Conservation (phyloP, 1,284 basidiomycete species). For the Coniophora puteana region DNA sequence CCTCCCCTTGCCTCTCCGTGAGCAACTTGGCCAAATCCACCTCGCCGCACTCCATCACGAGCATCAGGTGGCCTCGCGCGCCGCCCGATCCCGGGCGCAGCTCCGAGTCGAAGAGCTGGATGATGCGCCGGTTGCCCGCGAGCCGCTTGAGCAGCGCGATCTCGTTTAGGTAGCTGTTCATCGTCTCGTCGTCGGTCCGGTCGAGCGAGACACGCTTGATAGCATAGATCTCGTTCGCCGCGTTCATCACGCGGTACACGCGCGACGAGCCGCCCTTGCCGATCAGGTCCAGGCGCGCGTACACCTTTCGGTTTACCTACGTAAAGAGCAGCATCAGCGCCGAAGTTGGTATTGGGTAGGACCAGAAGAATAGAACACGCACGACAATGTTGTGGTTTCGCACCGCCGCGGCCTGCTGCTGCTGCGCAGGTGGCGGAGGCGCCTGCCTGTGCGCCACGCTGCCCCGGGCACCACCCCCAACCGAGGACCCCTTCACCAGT, state of each 20-base stretch:
- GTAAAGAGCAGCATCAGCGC: background rate
- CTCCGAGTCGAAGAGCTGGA: conserved; percentile 86
- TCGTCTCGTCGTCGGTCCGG: conserved; percentile 81
- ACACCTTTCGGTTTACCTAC: conserved; percentile 78
- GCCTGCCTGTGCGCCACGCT: conserved; percentile 18
- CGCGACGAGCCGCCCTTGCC: conserved; percentile 93
- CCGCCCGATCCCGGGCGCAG: conserved; percentile 60
- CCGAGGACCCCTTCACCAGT: no score
- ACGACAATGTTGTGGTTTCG: conserved; percentile 34
- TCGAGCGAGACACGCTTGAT: conserved; percentile 88
- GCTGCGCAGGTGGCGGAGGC: conserved; percentile 21
- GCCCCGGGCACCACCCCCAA: no score
- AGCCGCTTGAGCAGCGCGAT: conserved; percentile 85
- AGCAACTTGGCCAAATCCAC: conserved; percentile 82
- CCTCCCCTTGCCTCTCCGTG: conserved; percentile 76
- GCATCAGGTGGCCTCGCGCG: conserved; percentile 64
- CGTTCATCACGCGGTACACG: conserved; percentile 84
- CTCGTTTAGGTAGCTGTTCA: conserved; percentile 93
- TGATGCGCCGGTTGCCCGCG: conserved; percentile 86
- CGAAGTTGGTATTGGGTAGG: conserved; percentile 3
- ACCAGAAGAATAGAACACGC: background rate
- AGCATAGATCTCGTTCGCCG: conserved; percentile 76
- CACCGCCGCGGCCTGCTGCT: conserved; percentile 14
- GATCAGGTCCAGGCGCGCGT: conserved; percentile 81
- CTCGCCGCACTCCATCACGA: conserved; percentile 96